Evolutionary conservation across 2,329 filamentous ascomycete species (phyloP).

Genomic region (Fonsecaea multimorphosa): DNA sequence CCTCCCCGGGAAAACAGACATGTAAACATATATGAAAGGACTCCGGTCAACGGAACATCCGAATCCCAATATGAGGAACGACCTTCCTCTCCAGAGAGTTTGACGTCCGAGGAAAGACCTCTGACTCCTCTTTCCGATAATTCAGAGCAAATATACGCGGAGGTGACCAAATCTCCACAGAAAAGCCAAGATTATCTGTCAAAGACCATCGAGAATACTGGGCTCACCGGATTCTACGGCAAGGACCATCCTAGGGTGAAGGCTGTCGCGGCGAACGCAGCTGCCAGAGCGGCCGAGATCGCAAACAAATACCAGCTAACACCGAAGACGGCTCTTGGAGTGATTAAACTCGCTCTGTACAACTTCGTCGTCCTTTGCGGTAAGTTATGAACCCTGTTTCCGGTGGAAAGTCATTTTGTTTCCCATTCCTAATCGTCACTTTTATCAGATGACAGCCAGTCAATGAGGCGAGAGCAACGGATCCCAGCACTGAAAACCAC

Average conservation of each 20-base stretch:
- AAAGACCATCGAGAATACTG: neutral
- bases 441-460: neutral
- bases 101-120: neutral
- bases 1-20: neutral
- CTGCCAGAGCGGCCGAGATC: neutral
- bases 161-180: neutral
- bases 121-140: neutral
- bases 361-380: neutral
- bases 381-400: neutral
- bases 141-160: constrained; percentile 1
- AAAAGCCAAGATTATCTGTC: neutral
- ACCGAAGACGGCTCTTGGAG: neutral
- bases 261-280: neutral
- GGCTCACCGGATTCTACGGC: neutral
- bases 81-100: neutral
- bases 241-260: neutral
- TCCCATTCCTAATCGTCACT: neutral
- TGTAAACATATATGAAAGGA: neutral
- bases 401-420: neutral
- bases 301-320: neutral
- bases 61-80: neutral
- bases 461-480: neutral
- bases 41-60: neutral
- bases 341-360: constrained; percentile 1
- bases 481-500: neutral